phyloP scores from a whole-genome alignment of 2,329 filamentous ascomycete species.

The Sporothrix pallida region DNA sequence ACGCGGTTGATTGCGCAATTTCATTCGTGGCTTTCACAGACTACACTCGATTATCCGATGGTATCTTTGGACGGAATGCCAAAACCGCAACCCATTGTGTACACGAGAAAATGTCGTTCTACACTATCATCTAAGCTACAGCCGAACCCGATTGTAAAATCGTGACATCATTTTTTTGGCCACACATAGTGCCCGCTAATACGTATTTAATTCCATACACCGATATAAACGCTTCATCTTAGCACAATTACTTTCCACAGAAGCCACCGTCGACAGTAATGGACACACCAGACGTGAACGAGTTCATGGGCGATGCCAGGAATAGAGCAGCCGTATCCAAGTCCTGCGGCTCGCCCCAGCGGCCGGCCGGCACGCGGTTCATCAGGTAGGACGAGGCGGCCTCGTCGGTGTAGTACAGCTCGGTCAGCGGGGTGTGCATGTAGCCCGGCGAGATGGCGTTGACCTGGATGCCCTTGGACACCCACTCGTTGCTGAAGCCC shows the following conservation, averaged over 20 bases:
- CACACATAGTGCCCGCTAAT: too few species aligned
- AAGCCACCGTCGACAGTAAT: constrained; percentile 28
- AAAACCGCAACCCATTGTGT: too few species aligned
- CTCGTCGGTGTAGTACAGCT: constrained; percentile 74
- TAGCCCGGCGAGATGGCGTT: constrained; percentile 90
- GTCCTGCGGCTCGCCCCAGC: constrained; percentile 83
- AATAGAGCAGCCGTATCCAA: constrained; percentile 52
- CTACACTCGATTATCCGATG: too few species aligned
- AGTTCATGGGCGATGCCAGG: constrained; percentile 25
- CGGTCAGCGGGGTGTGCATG: constrained; percentile 90
- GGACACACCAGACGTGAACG: constrained; percentile 25
- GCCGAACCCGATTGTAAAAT: too few species aligned
- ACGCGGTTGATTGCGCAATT: too few species aligned
- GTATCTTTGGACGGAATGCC: too few species aligned
- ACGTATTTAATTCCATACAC: too few species aligned
- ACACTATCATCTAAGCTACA: too few species aligned
- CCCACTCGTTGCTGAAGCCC: constrained; percentile 85
- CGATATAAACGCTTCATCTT: too few species aligned
- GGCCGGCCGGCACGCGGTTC: constrained; percentile 77
- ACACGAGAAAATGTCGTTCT: too few species aligned
- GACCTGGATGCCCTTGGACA: constrained; percentile 73
- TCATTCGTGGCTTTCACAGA: too few species aligned
- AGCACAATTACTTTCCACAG: constrained; percentile 28
- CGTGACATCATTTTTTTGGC: too few species aligned
- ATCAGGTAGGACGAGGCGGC: constrained; percentile 74